phyloP scores from a whole-genome alignment of 73 alveolate genomes.

The Symbiodinium pilosum region DNA sequence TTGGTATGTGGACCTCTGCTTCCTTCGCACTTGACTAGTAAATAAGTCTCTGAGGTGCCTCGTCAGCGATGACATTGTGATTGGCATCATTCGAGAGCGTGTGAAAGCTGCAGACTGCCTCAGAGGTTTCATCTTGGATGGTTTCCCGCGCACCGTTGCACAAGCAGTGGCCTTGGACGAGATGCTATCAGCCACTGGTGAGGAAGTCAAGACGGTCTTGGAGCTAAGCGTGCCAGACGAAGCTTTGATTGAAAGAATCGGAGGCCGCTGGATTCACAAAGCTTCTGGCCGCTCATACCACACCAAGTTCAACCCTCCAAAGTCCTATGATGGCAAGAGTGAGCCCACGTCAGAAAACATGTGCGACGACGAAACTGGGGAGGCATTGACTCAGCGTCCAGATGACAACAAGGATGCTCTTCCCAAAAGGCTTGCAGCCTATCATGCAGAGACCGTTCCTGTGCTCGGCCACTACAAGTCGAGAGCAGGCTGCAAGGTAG shows the following conservation, averaged over 20 bases:
- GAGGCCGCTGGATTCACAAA: constrained; percentile 97
- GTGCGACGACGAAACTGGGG: constrained; percentile 96
- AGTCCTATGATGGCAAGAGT: no score
- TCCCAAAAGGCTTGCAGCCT: constrained; percentile 95
- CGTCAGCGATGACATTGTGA: not conserved
- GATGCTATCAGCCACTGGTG: constrained; percentile 95
- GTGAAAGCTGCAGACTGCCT: not conserved
- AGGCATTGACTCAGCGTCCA: constrained; percentile 96
- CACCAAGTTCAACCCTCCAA: constrained; percentile 79
- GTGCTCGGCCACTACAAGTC: constrained; percentile 95
- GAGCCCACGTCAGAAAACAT: constrained; percentile 39
- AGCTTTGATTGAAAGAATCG: no score
- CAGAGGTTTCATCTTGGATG: constrained; percentile 95
- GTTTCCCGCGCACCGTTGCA: constrained; percentile 96
- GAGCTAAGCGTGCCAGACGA: constrained; percentile 96
- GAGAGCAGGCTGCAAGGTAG: not conserved
- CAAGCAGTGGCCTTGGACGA: constrained; percentile 96
- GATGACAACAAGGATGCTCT: constrained; percentile 96
- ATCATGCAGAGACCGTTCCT: constrained; percentile 96
- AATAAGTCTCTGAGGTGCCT: not conserved
- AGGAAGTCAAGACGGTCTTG: constrained; percentile 95
- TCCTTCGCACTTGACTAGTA: not conserved
- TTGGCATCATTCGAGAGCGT: not conserved
- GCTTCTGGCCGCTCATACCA: constrained; percentile 97
- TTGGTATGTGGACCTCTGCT: not conserved